Evolutionary conservation across 2,329 filamentous ascomycete species (phyloP), one percentile per base, ranked within the genome.

Genomic region (Thielaviopsis populi): DNA sequence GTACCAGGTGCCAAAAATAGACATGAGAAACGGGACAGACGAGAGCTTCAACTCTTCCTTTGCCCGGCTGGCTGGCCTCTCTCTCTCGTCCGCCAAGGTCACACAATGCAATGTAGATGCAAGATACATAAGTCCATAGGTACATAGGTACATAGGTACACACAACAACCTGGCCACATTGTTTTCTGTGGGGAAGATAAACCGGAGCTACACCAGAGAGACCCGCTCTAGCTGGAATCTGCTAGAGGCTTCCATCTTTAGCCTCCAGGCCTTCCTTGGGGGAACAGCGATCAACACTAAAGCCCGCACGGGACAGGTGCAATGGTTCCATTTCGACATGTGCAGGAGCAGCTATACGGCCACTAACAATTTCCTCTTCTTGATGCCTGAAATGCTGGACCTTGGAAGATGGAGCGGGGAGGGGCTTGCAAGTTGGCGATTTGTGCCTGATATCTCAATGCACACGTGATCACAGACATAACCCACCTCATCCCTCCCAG

Each of bases 221-320:
- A 33, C 27, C 50, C 50, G 30, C 27, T 56, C 50, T 13, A 56
- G 50, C 50, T 56, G 50, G 50, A 56, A 56, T 56, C 50, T 56
- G 27, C 50, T 56, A 56, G 50, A 56, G 50, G 50, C 30, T 56
- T 56, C 50, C 50, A 56, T 56, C 50, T 56, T 56, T 56, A 56
- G 50, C 27, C 50, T 33, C 15, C 50, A 56, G 13, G 50, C 22
- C 50, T 56, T 56, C 50, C 50, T 56, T 10, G n/a, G 30, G 30
- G 50, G 50, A 56, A 11, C 50, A 56, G 10, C 50, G 50, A 56
- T 56, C 27, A 56, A 56, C 50, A 33, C 50, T 56, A 50, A 48
- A 30, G 50, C n/a, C n/a, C 50, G 50, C 50, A 56, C 50, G 50
- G 50, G 50, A 56, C 50, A 56, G 17, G 50, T 33, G 24, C 27